These are phyloP conservation scores for Sugiyamaella valdiviana DNA, from an alignment of 805 yeast species.

Conservation along the genomic window DNA sequence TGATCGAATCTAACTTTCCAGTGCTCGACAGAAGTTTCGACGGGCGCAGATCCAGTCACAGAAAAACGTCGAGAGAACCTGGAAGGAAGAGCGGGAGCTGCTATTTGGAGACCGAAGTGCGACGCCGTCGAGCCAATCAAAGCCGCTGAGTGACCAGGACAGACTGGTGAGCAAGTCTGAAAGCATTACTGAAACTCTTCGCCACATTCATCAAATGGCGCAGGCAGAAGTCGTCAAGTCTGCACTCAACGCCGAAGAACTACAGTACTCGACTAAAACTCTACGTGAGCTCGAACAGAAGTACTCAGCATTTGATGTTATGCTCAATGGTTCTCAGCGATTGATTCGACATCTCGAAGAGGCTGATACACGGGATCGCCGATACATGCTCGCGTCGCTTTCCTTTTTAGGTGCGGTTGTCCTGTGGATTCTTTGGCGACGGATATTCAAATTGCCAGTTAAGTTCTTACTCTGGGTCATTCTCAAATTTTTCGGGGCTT, in stretches of 20 bases:
- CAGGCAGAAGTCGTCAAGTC: slow-evolving; percentile 35
- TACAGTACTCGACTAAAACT: slow-evolving; percentile 33
- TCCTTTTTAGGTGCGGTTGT: slow-evolving; percentile 34
- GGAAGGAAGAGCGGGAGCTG: slow-evolving; percentile 17
- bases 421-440: slow-evolving; percentile 34
- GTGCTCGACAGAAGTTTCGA: slow-evolving; percentile 15
- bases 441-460: slow-evolving; percentile 34
- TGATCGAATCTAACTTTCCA: background rate
- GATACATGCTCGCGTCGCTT: slow-evolving; percentile 33
- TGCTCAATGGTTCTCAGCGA: slow-evolving; percentile 32
- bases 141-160: slow-evolving; percentile 17
- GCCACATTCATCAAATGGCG: slow-evolving; percentile 29
- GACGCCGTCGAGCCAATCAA: background rate
- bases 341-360: slow-evolving; percentile 34
- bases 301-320: slow-evolving; percentile 34
- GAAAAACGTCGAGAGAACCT: slow-evolving; percentile 14
- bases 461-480: slow-evolving; percentile 28
- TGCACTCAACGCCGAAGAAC: slow-evolving; percentile 33
- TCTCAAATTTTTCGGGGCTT: background rate
- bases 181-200: slow-evolving; percentile 22
- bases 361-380: slow-evolving; percentile 37
- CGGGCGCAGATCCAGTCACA: slow-evolving; percentile 23
- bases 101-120: slow-evolving; percentile 15
- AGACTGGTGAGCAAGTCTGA: slow-evolving; percentile 20
- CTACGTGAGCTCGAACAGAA: slow-evolving; percentile 30